Percentiles rank a stretch among this genome's conserved stretches.
Conservation (phyloP, 129 eudicot species). For the Flaveria bidentis region DNA sequence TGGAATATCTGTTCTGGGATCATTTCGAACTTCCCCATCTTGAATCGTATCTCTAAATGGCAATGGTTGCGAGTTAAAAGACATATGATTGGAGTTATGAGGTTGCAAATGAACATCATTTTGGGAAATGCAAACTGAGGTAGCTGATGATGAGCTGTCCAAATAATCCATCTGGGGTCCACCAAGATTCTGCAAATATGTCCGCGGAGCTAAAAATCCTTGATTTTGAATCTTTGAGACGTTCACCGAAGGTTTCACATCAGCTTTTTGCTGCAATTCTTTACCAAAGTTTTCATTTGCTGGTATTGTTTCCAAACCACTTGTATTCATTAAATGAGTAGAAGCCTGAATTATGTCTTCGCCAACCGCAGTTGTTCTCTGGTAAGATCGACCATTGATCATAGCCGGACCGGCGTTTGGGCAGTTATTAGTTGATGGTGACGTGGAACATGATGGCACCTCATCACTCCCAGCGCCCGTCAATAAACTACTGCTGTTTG, state of each 20-base stretch:
- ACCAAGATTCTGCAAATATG: conserved; percentile 46
- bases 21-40: conserved; percentile 54
- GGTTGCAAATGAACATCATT: conserved; percentile 56
- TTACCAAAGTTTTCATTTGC: conserved; percentile 47
- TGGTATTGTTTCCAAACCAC: conserved; percentile 50
- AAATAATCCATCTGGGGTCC: conserved; percentile 78
- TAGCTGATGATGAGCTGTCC: conserved; percentile 90
- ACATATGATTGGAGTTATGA: conserved; percentile 53
- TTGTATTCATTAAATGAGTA: conserved; percentile 42
- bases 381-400: conserved; percentile 50
- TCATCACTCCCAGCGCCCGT: conserved; percentile 71
- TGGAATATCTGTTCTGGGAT: conserved; percentile 50
- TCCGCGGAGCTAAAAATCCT: conserved; percentile 57
- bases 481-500: conserved; percentile 54
- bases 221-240: conserved; percentile 63
- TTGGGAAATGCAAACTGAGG: conserved; percentile 72
- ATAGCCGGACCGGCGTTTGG: conserved; percentile 44
- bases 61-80: conserved; percentile 65
- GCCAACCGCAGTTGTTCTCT: conserved; percentile 33
- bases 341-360: conserved; percentile 47
- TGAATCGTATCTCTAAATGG: conserved; percentile 54
- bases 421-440: conserved; percentile 84
- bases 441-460: conserved; percentile 90
- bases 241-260: conserved; percentile 46
- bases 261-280: conserved; percentile 48